Percentiles rank a stretch among this genome's conserved stretches.
These are phyloP conservation scores for Leccinum solheimii DNA, from an alignment of 1,284 basidiomycete genomes.

Conservation along the genomic window DNA sequence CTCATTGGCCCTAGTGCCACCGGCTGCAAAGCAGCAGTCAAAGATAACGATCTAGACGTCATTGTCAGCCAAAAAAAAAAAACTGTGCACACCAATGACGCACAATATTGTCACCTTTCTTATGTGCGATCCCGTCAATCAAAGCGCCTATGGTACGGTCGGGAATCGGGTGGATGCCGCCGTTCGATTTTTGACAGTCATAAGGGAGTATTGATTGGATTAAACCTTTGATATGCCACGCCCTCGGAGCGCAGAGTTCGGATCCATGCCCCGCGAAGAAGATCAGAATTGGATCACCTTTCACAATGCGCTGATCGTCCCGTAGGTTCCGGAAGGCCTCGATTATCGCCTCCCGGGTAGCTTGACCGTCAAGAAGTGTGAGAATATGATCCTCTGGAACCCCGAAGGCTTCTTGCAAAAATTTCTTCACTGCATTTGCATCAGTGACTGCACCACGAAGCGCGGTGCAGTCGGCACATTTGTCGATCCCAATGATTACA, in stretches of 20 bases:
- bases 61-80: neutral
- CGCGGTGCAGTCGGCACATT: conserved; percentile 54
- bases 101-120: conserved; percentile 62
- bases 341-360: conserved; percentile 56
- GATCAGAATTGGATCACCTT: conserved; percentile 58
- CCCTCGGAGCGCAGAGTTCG: conserved; percentile 53
- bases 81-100: neutral
- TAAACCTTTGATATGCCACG: conserved; percentile 33
- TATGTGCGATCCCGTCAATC: conserved; percentile 47
- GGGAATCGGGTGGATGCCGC: conserved; percentile 39
- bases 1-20: conserved; percentile 35
- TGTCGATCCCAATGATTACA: conserved; percentile 60
- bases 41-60: conserved; percentile 46
- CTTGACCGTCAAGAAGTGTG: conserved; percentile 50
- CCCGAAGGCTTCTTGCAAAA: conserved; percentile 48
- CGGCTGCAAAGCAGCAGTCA: conserved; percentile 57
- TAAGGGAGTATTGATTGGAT: conserved; percentile 59
- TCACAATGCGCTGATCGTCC: conserved; percentile 50
- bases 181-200: conserved; percentile 42
- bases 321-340: conserved; percentile 50
- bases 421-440: conserved; percentile 50
- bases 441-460: conserved; percentile 58
- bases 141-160: conserved; percentile 58
- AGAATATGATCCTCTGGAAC: conserved; percentile 58
- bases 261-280: conserved; percentile 68